Evolutionary conservation across 2,329 filamentous ascomycete species (phyloP).

Genomic region (Diaporthe velutina): DNA sequence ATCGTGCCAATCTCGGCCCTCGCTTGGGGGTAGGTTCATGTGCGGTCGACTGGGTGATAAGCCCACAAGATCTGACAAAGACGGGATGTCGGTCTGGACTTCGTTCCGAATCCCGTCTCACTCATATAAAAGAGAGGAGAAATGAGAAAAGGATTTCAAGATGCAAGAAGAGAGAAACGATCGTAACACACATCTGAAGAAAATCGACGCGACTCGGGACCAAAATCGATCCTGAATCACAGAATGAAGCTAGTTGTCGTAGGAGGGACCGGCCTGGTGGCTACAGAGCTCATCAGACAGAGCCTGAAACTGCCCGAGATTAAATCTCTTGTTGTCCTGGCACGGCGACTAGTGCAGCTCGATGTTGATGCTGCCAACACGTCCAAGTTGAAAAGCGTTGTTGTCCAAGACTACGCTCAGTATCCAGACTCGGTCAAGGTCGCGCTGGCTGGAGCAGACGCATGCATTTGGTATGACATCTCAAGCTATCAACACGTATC

Average conservation of each 20-base stretch:
- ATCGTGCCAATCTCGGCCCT: neutral
- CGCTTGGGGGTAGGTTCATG: neutral
- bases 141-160: neutral
- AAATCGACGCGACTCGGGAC: too few relatives aligned
- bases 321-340: slow-evolving; percentile 56
- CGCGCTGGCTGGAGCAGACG: slow-evolving; percentile 55
- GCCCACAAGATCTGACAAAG: slow-evolving; percentile 2
- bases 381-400: slow-evolving; percentile 55
- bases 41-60: neutral
- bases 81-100: neutral
- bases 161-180: neutral
- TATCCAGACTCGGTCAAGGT: slow-evolving; percentile 55
- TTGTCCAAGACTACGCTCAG: slow-evolving; percentile 54
- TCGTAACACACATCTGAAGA: neutral
- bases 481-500: neutral
- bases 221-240: neutral
- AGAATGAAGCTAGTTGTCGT: slow-evolving; percentile 59
- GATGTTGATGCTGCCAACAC: slow-evolving; percentile 21
- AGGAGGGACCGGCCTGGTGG: slow-evolving; percentile 58
- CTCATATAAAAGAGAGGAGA: neutral
- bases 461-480: slow-evolving; percentile 56
- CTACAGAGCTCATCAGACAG: slow-evolving; percentile 58
- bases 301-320: slow-evolving; percentile 52
- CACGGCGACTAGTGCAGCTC: slow-evolving; percentile 51
- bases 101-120: neutral